These are phyloP conservation scores for Oleoguttula mirabilis DNA, from an alignment of 495 filamentous ascomycete genomes.

Conservation along the genomic window DNA sequence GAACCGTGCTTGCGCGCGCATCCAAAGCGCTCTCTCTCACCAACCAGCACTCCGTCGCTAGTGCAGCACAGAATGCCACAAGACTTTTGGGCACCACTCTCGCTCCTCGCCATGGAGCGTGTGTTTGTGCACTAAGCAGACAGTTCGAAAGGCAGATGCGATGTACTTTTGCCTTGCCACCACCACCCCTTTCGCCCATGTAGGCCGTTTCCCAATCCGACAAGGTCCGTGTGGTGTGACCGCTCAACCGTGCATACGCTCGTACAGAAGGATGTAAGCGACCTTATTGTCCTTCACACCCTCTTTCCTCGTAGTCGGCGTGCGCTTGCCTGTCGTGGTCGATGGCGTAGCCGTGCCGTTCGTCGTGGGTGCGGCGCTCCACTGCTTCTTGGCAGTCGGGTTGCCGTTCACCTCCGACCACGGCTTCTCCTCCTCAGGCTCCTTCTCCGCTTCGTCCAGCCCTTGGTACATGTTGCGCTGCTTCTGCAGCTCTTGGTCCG, in stretches of 20 bases:
- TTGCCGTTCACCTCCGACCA: slow-evolving; percentile 78
- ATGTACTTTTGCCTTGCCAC: too few relatives aligned
- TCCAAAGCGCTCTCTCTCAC: too few relatives aligned
- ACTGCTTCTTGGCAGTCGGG: slow-evolving; percentile 25
- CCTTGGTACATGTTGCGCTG: slow-evolving; percentile 42
- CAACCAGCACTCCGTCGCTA: too few relatives aligned
- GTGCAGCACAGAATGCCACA: too few relatives aligned
- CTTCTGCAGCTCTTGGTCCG: slow-evolving; percentile 34
- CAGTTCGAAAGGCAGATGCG: too few relatives aligned
- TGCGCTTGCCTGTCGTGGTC: slow-evolving; percentile 45
- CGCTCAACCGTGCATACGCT: slow-evolving; percentile 44
- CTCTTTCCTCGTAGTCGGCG: slow-evolving; percentile 50
- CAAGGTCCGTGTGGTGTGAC: too few relatives aligned
- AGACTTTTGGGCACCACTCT: too few relatives aligned
- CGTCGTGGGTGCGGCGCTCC: slow-evolving; percentile 55
- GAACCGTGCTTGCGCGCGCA: too few relatives aligned
- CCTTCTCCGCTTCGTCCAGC: slow-evolving; percentile 42
- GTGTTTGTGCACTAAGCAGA: too few relatives aligned
- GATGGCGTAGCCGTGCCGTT: slow-evolving; percentile 37
- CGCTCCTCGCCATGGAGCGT: too few relatives aligned
- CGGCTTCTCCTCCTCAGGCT: slow-evolving; percentile 47
- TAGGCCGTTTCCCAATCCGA: too few relatives aligned
- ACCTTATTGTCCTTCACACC: slow-evolving; percentile 85
- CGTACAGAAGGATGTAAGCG: slow-evolving; percentile 91
- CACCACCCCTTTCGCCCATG: too few relatives aligned